These are phyloP conservation scores for Solanum boliviense DNA, from an alignment of 257 asterid genomes.

Conservation along the genomic window DNA sequence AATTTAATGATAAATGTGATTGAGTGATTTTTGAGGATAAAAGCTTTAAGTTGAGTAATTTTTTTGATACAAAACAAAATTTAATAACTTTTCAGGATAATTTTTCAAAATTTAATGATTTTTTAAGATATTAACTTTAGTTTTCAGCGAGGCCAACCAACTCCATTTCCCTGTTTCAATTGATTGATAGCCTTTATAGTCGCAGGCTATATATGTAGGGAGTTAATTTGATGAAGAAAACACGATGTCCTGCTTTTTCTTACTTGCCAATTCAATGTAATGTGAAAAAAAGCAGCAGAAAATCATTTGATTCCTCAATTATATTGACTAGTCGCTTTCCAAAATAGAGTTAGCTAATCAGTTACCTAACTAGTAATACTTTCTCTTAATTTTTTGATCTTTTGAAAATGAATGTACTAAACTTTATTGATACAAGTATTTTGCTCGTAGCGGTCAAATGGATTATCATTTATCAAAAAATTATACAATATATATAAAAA, in stretches of 20 bases:
- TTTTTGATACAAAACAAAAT: accelerated
- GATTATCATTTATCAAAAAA: too few relatives aligned
- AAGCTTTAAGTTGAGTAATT: too few relatives aligned
- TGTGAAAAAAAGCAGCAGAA: background rate
- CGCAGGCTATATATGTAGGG: background rate
- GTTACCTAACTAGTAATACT: background rate
- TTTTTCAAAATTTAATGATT: accelerated
- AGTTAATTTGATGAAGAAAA: background rate
- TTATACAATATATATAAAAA: too few relatives aligned
- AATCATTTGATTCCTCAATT: constrained; percentile 1
- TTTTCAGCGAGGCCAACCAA: background rate
- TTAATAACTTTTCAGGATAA: too few relatives aligned
- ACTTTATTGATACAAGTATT: background rate
- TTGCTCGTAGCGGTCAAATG: too few relatives aligned
- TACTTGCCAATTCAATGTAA: background rate
- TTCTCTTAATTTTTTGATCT: background rate
- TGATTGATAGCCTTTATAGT: background rate
- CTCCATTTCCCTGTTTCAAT: background rate
- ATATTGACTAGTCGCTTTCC: background rate
- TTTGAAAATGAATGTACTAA: background rate
- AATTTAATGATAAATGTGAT: too few relatives aligned
- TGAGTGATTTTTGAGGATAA: too few relatives aligned
- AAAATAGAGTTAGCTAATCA: background rate
- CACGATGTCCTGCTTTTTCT: background rate
- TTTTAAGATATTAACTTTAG: too few relatives aligned